Evolutionary conservation across 1,284 basidiomycete genomes (phyloP).

Genomic region (Puccinia horiana): DNA sequence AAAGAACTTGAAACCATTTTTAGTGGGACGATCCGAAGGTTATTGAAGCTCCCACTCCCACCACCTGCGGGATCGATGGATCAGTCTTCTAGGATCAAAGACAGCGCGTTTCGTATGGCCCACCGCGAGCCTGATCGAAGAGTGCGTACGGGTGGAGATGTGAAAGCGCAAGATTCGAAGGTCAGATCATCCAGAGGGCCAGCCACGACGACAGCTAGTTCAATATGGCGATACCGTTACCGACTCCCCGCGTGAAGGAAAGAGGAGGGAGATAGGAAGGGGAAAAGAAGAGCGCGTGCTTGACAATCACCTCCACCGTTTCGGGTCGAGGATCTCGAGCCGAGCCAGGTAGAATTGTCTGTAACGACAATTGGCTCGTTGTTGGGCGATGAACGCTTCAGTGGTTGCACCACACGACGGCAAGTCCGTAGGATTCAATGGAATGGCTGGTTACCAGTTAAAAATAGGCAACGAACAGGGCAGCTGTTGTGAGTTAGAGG

Average conservation of each 20-base stretch:
- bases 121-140: not conserved
- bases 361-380: no score
- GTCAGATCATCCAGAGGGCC: not conserved
- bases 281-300: not conserved
- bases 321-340: slow-evolving; percentile 14
- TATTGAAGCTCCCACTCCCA: slow-evolving; percentile 20
- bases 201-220: not conserved
- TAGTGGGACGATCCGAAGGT: slow-evolving; percentile 30
- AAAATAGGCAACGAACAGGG: no score
- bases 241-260: not conserved
- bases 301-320: not conserved
- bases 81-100: not conserved
- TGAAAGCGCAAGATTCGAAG: not conserved
- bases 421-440: no score
- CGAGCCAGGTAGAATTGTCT: not conserved
- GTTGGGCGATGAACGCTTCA: no score
- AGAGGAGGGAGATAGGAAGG: not conserved
- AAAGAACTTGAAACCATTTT: slow-evolving; percentile 20
- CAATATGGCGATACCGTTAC: not conserved
- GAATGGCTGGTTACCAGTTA: no score
- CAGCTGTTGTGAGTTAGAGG: no score
- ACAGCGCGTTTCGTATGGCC: not conserved
- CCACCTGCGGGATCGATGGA: not conserved
- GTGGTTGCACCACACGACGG: no score
- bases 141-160: not conserved